These are phyloP conservation scores for Colletotrichum karsti DNA, from an alignment of 2,329 filamentous ascomycete species.

Conservation along the genomic window DNA sequence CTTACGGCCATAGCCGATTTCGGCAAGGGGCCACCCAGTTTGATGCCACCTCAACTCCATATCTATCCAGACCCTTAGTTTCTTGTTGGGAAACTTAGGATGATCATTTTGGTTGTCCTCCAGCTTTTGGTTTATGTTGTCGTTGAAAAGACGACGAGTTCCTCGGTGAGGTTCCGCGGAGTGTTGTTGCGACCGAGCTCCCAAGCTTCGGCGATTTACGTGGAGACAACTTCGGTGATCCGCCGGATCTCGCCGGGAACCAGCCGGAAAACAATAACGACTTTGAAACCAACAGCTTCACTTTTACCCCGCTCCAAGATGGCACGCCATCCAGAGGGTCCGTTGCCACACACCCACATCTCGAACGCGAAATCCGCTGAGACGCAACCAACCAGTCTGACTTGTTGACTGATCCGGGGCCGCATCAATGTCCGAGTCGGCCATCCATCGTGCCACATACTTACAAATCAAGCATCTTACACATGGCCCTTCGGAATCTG, in stretches of 20 bases:
- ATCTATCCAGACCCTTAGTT: background rate
- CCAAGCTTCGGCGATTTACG: background rate
- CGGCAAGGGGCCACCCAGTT: constrained; percentile 20
- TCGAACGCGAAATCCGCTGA: background rate
- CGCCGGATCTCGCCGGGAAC: constrained; percentile 3
- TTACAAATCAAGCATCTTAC: constrained; percentile 14
- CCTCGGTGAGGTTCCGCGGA: rapidly evolving
- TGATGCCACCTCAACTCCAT: constrained; percentile 15
- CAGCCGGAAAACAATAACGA: background rate
- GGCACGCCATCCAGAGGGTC: constrained; percentile 4
- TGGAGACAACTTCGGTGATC: background rate
- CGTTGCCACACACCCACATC: constrained; percentile 19
- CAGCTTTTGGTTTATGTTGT: background rate
- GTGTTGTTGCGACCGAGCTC: background rate
- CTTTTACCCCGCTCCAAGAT: constrained; percentile 7
- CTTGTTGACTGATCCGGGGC: background rate
- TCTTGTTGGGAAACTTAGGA: background rate
- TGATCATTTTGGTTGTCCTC: background rate
- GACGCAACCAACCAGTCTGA: background rate
- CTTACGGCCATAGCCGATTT: constrained; percentile 31
- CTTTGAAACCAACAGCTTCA: background rate
- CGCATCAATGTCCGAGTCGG: background rate
- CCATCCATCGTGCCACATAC: background rate
- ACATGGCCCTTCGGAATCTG: background rate
- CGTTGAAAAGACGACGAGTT: background rate